Conservation (phyloP, 2,329 filamentous ascomycete genomes). For the Exophiala oligosperma region DNA sequence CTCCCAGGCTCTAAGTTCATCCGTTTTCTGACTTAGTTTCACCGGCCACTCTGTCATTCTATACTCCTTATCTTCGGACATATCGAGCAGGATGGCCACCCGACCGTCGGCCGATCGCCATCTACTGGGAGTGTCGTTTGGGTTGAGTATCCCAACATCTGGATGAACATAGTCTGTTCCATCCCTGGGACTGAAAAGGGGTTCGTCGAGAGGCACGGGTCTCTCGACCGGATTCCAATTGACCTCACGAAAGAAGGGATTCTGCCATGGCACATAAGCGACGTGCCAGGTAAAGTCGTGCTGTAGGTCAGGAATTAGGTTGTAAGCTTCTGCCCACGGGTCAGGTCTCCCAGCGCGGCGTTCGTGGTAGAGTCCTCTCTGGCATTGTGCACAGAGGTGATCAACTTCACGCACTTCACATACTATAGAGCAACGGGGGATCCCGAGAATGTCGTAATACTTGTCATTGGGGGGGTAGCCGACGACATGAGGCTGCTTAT, state of each 20-base stretch:
- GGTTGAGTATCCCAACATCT: conserved; percentile 5
- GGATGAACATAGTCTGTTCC: neutral
- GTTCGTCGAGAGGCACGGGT: conserved; percentile 3
- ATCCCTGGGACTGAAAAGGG: neutral
- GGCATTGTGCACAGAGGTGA: neutral
- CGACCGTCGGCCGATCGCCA: conserved; percentile 13
- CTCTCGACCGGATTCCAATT: conserved; percentile 15
- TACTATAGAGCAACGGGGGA: neutral
- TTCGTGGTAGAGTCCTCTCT: neutral
- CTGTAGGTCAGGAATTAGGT: neutral
- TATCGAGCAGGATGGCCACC: conserved; percentile 5
- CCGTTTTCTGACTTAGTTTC: neutral
- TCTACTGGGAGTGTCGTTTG: conserved; percentile 3
- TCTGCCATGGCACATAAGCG: neutral
- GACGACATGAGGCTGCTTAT: neutral
- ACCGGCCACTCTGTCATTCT: neutral
- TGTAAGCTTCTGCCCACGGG: neutral
- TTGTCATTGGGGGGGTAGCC: neutral
- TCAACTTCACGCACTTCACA: neutral
- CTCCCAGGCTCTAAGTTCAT: neutral
- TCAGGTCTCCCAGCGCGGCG: neutral
- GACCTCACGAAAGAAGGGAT: conserved; percentile 11
- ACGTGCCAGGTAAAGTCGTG: conserved; percentile 10
- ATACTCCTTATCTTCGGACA: neutral
- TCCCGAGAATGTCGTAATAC: neutral